Evolutionary conservation across 2,329 filamentous ascomycete species (phyloP), one percentile per base, ranked within the genome.

Genomic region (Magnaporthiopsis incrustans): DNA sequence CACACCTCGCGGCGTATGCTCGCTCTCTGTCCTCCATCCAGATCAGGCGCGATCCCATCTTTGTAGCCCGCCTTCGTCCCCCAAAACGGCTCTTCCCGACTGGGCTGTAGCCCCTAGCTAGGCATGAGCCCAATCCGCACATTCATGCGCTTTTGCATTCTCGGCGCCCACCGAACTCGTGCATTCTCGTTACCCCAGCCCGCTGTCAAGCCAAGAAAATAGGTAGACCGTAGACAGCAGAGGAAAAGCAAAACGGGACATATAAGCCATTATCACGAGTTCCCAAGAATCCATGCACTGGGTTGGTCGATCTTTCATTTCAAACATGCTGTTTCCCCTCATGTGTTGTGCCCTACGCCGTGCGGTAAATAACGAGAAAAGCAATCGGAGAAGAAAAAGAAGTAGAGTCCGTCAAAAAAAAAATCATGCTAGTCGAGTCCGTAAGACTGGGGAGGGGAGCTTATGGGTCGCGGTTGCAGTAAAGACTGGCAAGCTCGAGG

Each of bases 231-330:
- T n/a, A n/a, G 65, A 66, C 60, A 68, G 59, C 64, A 61, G 63
- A 68, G 63, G 44, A 65, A 67, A 66, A 63, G 66, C 65, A 67
- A 67, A 66, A 67, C 66, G 63, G 50, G 64, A 66, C 61, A 60
- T 65, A 65, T 65, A 67, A 63, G 44, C 44, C 44, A 53, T 53
- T 53, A 53, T 18, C 44, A 53, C 44, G 44, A 53, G 44, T 53
- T 53, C 44, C 44, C 44, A 53, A 53, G 44, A 53, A 25, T 53
- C 44, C 44, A 53, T 53, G 44, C 8, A 25, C 44, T n/a, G 44
- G 44, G 44, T 53, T 53, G 44, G n/a, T 53, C 44, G 44, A 22
- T 58, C n/a, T 14, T 56, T 63, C 53, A 38, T 63, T 63, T 63
- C 56, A n/a, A 26, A 30, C 53, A 63, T 57, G 53, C 60, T 61